Base-by-base conservation (phyloP, 352 stramenopile genomes). In the Globisporangium splendens region DNA sequence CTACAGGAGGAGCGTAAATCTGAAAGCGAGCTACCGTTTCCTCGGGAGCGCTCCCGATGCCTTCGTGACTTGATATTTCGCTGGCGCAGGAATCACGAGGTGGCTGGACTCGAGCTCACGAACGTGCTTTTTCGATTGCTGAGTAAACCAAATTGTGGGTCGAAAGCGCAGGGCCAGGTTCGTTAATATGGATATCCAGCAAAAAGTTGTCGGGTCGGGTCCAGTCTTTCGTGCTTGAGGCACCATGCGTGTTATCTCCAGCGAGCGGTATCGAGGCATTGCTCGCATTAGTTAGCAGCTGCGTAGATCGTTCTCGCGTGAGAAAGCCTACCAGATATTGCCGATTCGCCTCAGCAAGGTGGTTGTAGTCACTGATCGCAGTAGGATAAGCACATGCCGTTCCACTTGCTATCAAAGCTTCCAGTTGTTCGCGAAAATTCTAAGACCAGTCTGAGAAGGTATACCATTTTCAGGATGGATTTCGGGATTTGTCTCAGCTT, bases 61-160 rank as follows among this genome's bases (percentile, higher is more conserved):
- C 78, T 69, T 38, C 76, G 79, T 56, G 21, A 97, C 68, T 59
- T 96, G 88, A 48, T 79, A 85, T 50, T 86, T 89, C n/a, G 68
- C 66, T 41, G 88, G 35, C 0, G 57, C 39, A 17, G 86, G 88
- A n/a, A 96, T 61, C 0, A 60, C 48, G 1, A 96, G 63, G 44
- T 89, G 68, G 28, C 66, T 86, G 5, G 70, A 66, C 28, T 89
- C 81, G 8, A 93, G 54, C 52, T 93, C 83, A 11, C 75, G 79
- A 44, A 86, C 59, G 44, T 71, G 74, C 42, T 87, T 88, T n/a
- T 15, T 95, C 85, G 22, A 95, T 69, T 1, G 65, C 48, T 11
- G 77, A 72, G 15, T 69, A 72, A 7, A 92, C 61, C 18, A 73
- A n/a, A 10, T 63, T 67, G 55, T 93, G 85, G 13, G 91, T 48